A percentile compares a stretch with the other conserved stretches of the same genome.
phyloP scores from a whole-genome alignment of 108 stramenopile genomes.

The Chaetoceros tenuissimus region DNA sequence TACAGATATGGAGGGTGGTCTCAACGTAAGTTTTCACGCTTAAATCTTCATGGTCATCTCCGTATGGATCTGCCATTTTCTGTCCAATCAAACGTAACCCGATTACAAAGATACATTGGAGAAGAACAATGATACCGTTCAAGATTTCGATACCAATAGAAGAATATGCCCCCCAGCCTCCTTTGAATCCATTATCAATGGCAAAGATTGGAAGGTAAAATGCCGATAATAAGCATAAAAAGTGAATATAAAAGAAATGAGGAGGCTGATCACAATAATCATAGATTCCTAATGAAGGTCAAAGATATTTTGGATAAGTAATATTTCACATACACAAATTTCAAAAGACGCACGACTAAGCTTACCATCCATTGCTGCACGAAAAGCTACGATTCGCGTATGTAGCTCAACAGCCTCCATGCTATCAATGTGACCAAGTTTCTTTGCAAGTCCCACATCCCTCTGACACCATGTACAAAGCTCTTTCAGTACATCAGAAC shows the following conservation, averaged over 20 bases:
- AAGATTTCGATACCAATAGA: constrained; percentile 11
- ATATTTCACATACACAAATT: too few relatives aligned
- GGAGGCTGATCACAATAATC: constrained; percentile 29
- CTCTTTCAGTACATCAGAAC: constrained; percentile 25
- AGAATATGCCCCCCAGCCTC: not conserved
- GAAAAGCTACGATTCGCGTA: constrained; percentile 7
- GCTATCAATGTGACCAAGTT: constrained; percentile 12
- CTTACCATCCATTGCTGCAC: constrained; percentile 14
- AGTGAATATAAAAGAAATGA: constrained; percentile 48
- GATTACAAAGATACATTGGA: constrained; percentile 26
- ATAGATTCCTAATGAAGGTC: too few relatives aligned
- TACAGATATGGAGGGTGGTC: too few relatives aligned
- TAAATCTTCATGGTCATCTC: constrained; percentile 21
- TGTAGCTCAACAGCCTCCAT: constrained; percentile 1
- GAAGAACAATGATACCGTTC: constrained; percentile 15
- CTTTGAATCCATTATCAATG: constrained; percentile 14
- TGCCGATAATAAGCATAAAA: constrained; percentile 27
- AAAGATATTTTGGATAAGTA: too few relatives aligned
- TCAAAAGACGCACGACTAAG: too few relatives aligned
- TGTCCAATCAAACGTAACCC: constrained; percentile 24
- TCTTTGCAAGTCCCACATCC: constrained; percentile 7
- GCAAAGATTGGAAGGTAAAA: constrained; percentile 39
- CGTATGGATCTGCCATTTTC: constrained; percentile 27
- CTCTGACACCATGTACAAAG: constrained; percentile 10
- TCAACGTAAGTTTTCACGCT: constrained; percentile 8